These are phyloP conservation scores for Aspergillus leporis DNA, from an alignment of 495 filamentous ascomycete genomes.

Conservation along the genomic window DNA sequence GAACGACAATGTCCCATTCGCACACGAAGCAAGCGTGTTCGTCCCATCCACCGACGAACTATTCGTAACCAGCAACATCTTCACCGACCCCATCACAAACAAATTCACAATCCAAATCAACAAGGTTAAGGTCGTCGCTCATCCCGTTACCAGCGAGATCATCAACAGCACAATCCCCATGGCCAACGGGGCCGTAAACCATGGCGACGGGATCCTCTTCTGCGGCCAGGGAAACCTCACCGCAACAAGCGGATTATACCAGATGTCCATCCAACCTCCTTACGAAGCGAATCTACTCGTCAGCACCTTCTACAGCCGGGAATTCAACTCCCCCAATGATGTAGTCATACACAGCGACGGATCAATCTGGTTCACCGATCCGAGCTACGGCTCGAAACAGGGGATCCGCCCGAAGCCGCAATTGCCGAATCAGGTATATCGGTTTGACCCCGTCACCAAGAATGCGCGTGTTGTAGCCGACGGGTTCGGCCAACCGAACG, in stretches of 20 bases:
- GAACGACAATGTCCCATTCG: slow-evolving; percentile 45
- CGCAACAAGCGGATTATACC: slow-evolving; percentile 50
- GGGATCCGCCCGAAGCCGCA: slow-evolving; percentile 46
- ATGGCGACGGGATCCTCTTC: slow-evolving; percentile 41
- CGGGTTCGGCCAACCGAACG: slow-evolving; percentile 48
- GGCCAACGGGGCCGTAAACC: slow-evolving; percentile 56
- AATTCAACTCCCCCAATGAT: slow-evolving; percentile 51
- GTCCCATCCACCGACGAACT: slow-evolving; percentile 49
- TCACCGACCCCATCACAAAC: slow-evolving; percentile 30
- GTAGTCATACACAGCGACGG: slow-evolving; percentile 42
- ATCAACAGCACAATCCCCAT: slow-evolving; percentile 50
- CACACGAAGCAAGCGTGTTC: slow-evolving; percentile 65
- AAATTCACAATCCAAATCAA: slow-evolving; percentile 40
- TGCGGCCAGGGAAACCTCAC: slow-evolving; percentile 54
- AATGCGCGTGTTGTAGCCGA: slow-evolving; percentile 52
- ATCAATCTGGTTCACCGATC: slow-evolving; percentile 59
- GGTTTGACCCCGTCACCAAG: slow-evolving; percentile 50
- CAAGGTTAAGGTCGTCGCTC: slow-evolving; percentile 28
- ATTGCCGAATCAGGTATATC: slow-evolving; percentile 50
- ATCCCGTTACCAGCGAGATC: slow-evolving; percentile 35
- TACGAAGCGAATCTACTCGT: slow-evolving; percentile 35
- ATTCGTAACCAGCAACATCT: slow-evolving; percentile 60
- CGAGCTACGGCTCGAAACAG: slow-evolving; percentile 47
- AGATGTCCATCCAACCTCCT: slow-evolving; percentile 31
- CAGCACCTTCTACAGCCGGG: slow-evolving; percentile 43